These are phyloP conservation scores for Penstemon newberryi DNA, from an alignment of 257 asterid species.

Conservation along the genomic window DNA sequence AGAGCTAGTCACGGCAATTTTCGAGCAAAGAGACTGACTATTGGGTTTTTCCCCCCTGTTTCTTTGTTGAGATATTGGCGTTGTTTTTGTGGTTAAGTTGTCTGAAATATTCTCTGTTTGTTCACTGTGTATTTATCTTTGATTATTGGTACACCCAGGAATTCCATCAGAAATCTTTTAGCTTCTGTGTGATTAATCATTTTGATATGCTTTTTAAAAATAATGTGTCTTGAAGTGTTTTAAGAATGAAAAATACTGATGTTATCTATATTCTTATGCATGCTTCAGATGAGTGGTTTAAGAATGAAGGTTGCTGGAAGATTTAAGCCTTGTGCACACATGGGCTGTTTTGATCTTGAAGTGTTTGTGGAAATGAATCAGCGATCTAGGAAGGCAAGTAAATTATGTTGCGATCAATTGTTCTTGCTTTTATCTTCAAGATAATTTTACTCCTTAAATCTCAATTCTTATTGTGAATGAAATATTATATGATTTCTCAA, in stretches of 20 bases:
- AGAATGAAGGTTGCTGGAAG: slow-evolving; percentile 98
- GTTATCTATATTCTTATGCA: slow-evolving; percentile 25
- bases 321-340: slow-evolving; percentile 85
- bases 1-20: neutral
- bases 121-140: too few species aligned
- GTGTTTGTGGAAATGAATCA: slow-evolving; percentile 96
- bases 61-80: neutral
- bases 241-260: slow-evolving; percentile 90
- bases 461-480: slow-evolving; percentile 17
- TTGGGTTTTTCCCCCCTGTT: neutral
- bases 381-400: slow-evolving; percentile 94
- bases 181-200: neutral
- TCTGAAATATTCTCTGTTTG: neutral
- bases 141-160: too few species aligned
- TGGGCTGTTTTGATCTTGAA: slow-evolving; percentile 98
- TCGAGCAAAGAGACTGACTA: neutral
- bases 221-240: slow-evolving; percentile 55
- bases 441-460: neutral
- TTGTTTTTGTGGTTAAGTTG: neutral
- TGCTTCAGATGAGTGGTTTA: slow-evolving; percentile 86
- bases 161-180: too few species aligned
- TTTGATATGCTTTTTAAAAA: slow-evolving; percentile 12
- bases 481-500: slow-evolving; percentile 3
- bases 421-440: slow-evolving; percentile 13
- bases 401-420: slow-evolving; percentile 5